A percentile compares a stretch with the other conserved stretches of the same genome.
phyloP scores from a whole-genome alignment of 192 early-diverging fungal genomes.

The Dimargaris xerosporica region DNA sequence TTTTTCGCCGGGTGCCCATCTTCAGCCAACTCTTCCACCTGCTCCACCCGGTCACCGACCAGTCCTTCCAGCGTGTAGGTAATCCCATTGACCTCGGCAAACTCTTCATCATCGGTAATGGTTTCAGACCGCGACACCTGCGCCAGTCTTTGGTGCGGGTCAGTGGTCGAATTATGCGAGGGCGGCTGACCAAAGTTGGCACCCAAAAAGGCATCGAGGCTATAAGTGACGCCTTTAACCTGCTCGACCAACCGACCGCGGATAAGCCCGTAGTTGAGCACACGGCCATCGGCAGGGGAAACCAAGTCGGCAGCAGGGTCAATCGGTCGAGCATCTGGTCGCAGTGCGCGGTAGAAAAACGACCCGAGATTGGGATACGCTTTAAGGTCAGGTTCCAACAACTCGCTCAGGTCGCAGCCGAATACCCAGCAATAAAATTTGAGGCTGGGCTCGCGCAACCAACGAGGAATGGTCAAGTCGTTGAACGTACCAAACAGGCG shows the following conservation, averaged over 20 bases:
- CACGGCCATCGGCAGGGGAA: slow-evolving; percentile 74
- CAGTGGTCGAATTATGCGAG: no score
- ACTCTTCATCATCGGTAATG: slow-evolving; percentile 61
- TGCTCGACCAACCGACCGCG: slow-evolving; percentile 67
- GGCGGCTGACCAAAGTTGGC: slow-evolving; percentile 11
- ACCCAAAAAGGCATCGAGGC: slow-evolving; percentile 75
- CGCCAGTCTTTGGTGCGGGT: slow-evolving; percentile 17
- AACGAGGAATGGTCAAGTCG: slow-evolving; percentile 59
- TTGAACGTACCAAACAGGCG: slow-evolving; percentile 85
- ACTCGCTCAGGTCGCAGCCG: slow-evolving; percentile 86
- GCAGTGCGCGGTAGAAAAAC: slow-evolving; percentile 90
- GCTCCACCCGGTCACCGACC: slow-evolving; percentile 35
- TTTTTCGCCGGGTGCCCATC: slow-evolving; percentile 8
- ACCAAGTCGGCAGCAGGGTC: slow-evolving; percentile 48
- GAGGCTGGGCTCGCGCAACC: slow-evolving; percentile 60
- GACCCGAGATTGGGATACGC: slow-evolving; percentile 69
- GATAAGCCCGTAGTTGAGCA: slow-evolving; percentile 81
- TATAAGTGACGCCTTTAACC: slow-evolving; percentile 90
- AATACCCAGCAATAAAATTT: slow-evolving; percentile 69
- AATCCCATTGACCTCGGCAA: slow-evolving; percentile 79
- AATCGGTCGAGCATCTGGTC: slow-evolving; percentile 59
- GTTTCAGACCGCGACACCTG: slow-evolving; percentile 39
- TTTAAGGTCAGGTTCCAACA: slow-evolving; percentile 65
- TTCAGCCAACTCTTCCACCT: slow-evolving; percentile 15
- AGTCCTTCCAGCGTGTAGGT: slow-evolving; percentile 63